Evolutionary conservation across 2,329 filamentous ascomycete species (phyloP), one percentile per base, ranked within the genome.

Genomic region (Penicillium sp.): DNA sequence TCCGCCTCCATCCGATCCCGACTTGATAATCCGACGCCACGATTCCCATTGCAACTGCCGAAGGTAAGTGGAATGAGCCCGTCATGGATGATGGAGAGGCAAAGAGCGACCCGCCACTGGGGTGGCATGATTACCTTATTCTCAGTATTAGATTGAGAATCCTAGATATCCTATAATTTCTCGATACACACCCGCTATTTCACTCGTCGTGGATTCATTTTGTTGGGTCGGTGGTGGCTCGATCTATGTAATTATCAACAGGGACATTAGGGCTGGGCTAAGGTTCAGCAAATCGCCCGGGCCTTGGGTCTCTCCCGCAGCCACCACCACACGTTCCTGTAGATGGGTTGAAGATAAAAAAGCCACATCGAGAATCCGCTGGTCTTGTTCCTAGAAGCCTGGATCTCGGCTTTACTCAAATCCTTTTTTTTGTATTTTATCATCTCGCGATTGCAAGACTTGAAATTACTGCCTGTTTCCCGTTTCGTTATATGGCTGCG

Each of bases 261-360:
- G 14, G 35, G 13, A 37, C 14, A 37, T 13, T 37, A 37, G 35
- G 40, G 8, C 4, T 11, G 30, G 10, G 10, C 30, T 25, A 42
- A 22, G 19, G 40, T 43, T 43, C 11, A 1, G 40, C 8, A 22
- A 22, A 43, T 43, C 40, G 40, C 40, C 40, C 13, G 4, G 10
- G 40, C 25, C 45, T n/a, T 48, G 45, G 25, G 45, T 48, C 45
- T 30, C 45, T 48, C 45, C 45, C 45, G 45, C 25, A 48, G 45
- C 45, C 45, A 48, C 45, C 45, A 30, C 45, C 45, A 14, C 45
- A n/a, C 45, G 45, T 16, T 48, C 45, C 45, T n/a, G 42, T 13
- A 26, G 45, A 16, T 30, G 25, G 13, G 3, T 26, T 48, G 25
- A n/a, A 28, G 25, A 3, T 30, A 48, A 28, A 48, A 26, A 28